Conservation (phyloP, 306 rosid species). For the Oxytropis ochrocephala region DNA sequence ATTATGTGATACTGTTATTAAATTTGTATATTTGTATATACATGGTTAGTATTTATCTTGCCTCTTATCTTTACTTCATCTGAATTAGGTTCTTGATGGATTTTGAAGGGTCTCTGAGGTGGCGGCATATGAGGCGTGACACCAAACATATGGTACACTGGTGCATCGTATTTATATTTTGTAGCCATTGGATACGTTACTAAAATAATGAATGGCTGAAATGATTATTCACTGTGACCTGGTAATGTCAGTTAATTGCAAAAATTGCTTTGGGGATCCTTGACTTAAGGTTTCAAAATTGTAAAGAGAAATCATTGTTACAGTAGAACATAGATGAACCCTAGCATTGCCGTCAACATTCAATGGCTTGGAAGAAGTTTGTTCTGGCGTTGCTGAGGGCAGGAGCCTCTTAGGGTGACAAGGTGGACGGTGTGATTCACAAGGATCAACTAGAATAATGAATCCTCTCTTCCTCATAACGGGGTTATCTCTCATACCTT, state of each 20-base stretch:
- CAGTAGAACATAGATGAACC: not conserved
- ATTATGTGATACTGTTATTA: not conserved
- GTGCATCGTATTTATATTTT: not conserved
- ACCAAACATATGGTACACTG: not conserved
- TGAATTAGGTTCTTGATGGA: too few relatives aligned
- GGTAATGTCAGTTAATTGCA: not conserved
- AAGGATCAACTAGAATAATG: not conserved
- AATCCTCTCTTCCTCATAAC: not conserved
- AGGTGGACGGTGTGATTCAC: not conserved
- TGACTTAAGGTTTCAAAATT: not conserved
- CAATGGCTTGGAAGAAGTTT: not conserved
- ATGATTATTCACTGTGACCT: not conserved
- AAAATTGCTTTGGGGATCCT: too few relatives aligned
- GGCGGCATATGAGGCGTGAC: not conserved
- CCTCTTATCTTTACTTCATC: not conserved
- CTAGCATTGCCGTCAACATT: not conserved
- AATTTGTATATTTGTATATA: not conserved
- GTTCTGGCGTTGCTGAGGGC: not conserved
- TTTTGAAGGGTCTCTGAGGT: not conserved
- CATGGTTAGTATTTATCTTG: constrained; percentile 2
- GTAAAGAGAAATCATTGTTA: not conserved
- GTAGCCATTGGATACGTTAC: not conserved
- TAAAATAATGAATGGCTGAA: not conserved
- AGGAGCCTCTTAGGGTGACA: not conserved
- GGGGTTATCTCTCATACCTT: not conserved